Evolutionary conservation across 1,284 basidiomycete species (phyloP).

Genomic region (Puccinia polysora): DNA sequence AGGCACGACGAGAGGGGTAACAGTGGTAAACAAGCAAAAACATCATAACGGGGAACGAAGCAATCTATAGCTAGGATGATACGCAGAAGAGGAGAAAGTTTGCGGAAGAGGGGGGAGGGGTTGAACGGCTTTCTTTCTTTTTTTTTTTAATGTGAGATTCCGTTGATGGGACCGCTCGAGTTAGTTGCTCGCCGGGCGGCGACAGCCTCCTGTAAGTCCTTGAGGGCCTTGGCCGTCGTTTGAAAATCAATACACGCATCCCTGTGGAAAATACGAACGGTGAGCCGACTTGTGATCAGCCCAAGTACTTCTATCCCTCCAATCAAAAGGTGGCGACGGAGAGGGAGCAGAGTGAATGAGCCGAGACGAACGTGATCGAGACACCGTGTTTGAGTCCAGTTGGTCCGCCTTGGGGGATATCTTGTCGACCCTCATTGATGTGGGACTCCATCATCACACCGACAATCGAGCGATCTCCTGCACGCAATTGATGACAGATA

Average conservation of each 20-base stretch:
- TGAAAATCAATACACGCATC: conserved; percentile 83
- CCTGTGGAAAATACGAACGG: conserved; percentile 9
- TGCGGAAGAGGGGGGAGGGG: no score
- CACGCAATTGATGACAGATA: conserved; percentile 66
- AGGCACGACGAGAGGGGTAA: no score
- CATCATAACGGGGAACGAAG: no score
- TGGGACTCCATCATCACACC: conserved; percentile 98
- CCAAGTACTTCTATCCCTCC: no score
- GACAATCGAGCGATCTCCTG: conserved; percentile 71
- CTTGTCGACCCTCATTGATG: conserved; percentile 78
- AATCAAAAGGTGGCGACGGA: background rate
- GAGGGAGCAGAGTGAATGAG: background rate
- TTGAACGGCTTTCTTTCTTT: no score
- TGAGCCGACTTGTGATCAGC: background rate
- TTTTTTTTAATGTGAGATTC: background rate
- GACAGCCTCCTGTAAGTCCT: conserved; percentile 48
- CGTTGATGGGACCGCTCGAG: background rate
- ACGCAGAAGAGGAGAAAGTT: no score
- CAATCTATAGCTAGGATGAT: no score
- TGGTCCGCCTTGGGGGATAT: conserved; percentile 72
- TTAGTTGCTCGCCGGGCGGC: conserved; percentile 4
- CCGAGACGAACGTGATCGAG: conserved; percentile 61
- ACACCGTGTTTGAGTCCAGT: conserved; percentile 62
- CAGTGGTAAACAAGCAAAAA: no score
- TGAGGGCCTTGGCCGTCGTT: conserved; percentile 59